Percentiles rank a stretch among this genome's conserved stretches.
These are phyloP conservation scores for Colletotrichum falcatum DNA, from an alignment of 2,329 filamentous ascomycete genomes.

Conservation along the genomic window DNA sequence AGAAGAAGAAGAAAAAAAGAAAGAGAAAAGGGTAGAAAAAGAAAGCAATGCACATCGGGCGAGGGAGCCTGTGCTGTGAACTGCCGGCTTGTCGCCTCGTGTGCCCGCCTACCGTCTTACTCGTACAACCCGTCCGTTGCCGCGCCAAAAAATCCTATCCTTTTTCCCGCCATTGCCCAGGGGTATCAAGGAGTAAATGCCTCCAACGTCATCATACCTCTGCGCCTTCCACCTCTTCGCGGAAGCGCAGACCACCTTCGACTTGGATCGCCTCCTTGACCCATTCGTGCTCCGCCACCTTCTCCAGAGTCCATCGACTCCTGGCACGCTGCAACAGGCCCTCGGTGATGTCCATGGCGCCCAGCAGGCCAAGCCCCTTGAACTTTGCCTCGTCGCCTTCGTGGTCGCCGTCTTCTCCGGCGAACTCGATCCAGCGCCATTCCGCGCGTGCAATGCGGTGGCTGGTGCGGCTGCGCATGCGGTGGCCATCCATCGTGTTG, in stretches of 20 bases:
- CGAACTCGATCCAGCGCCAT: conserved; percentile 93
- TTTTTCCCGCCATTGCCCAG: conserved; percentile 22
- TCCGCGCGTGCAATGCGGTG: conserved; percentile 96
- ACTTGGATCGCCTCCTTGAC: conserved; percentile 79
- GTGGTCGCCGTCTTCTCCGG: conserved; percentile 87
- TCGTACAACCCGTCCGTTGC: conserved; percentile 29
- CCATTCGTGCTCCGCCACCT: conserved; percentile 81
- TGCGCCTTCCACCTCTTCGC: conserved; percentile 69
- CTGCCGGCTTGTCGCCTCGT: conserved; percentile 6
- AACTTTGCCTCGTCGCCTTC: conserved; percentile 73
- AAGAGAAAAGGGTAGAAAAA: conserved; percentile 31
- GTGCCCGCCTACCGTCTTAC: conserved; percentile 19
- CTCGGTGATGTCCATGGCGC: conserved; percentile 85
- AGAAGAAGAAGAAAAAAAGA: conserved; percentile 39
- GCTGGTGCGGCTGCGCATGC: conserved; percentile 83
- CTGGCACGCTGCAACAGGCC: conserved; percentile 85
- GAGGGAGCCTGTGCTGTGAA: conserved; percentile 9
- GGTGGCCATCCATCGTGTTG: conserved; percentile 79
- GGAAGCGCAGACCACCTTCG: conserved; percentile 69
- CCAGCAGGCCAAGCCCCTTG: conserved; percentile 73
- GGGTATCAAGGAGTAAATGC: conserved; percentile 21
- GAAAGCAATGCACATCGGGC: conserved; percentile 16
- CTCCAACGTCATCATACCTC: conserved; percentile 55
- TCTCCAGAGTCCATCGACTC: conserved; percentile 79
- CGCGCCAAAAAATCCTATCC: conserved; percentile 12